Evolutionary conservation across 2,329 filamentous ascomycete species (phyloP).

Genomic region (Claviceps capensis): DNA sequence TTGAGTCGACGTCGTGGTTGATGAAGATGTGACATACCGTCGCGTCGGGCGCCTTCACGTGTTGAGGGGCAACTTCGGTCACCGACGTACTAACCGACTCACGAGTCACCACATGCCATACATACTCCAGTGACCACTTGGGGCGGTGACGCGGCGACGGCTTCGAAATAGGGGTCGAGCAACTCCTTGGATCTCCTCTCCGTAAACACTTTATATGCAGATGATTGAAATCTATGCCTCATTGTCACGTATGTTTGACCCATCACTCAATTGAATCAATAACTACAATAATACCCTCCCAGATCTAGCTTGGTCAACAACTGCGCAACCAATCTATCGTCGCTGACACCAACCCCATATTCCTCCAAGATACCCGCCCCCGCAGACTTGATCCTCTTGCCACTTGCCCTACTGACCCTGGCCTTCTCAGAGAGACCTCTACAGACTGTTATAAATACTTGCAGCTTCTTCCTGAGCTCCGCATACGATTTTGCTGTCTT

Average conservation of each 20-base stretch:
- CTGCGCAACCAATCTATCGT: slow-evolving; percentile 51
- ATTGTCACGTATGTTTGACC: neutral
- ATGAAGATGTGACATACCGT: neutral
- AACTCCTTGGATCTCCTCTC: no score
- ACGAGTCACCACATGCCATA: no score
- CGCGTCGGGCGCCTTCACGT: neutral
- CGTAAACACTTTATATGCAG: no score
- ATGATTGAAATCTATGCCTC: no score
- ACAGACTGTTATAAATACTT: slow-evolving; percentile 62
- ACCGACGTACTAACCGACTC: no score
- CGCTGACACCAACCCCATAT: slow-evolving; percentile 21
- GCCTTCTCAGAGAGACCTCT: slow-evolving; percentile 53
- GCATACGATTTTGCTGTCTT: slow-evolving; percentile 39
- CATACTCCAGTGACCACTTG: no score
- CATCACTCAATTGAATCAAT: slow-evolving; percentile 2
- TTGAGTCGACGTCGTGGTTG: neutral
- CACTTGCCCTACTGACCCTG: slow-evolving; percentile 17
- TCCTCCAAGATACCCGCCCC: slow-evolving; percentile 12
- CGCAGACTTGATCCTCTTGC: slow-evolving; percentile 11
- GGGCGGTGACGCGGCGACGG: neutral
- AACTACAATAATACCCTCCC: slow-evolving; percentile 46
- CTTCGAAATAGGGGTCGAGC: neutral
- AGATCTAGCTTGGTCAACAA: slow-evolving; percentile 59
- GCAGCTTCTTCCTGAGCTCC: slow-evolving; percentile 56
- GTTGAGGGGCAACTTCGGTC: neutral